Base-by-base conservation (phyloP, 2,329 filamentous ascomycete genomes). In the Tolypocladium inflatum region DNA sequence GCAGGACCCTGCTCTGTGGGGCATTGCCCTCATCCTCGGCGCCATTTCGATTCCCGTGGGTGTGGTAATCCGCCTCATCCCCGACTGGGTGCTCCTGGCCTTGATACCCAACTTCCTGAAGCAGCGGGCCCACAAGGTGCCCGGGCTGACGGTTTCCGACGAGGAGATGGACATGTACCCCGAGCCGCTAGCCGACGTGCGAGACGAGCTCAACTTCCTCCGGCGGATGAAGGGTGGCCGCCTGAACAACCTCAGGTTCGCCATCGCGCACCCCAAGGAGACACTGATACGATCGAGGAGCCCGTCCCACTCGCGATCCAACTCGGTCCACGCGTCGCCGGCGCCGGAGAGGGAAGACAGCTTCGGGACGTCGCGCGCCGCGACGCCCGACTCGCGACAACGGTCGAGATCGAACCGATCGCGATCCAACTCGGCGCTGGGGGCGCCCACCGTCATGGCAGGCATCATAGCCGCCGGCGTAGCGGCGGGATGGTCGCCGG, bases 41-140 rank as follows among this genome's bases (percentile, higher is more conserved):
- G 78, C 88, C 63, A 74, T 95, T n/a, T 96, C 93, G 21, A 84
- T 97, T 37, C 90, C 91, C 0, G 80, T 96, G 57, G 94, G 90
- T 59, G 79, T 93, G 30, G 76, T 90, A 38, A 87, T 97, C 59
- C 89, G 94, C 54, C 78, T 90, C 33, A 81, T 97, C 55, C 94
- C 94, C 0, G 92, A 97, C 69, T 78, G 81, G 53, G 74, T 87
- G 19, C 68, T 89, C 51, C 71, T 79, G 54, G 76, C 75, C 50
- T 70, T 82, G 58, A 72, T 88, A 45, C 77, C 81, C 2, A 70
- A 79, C 45, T 76, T 80, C 57, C 66, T 87, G 57, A 83, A 79
- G 73, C 74, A 75, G 52, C 74, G 75, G 55, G 71, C 71, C 26
- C 69, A 70, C 45, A 75, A 77, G 55, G 74, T 79, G 4, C 82